Conservation (phyloP, 176 grass and related monocot species). For the Luzula sylvatica region DNA sequence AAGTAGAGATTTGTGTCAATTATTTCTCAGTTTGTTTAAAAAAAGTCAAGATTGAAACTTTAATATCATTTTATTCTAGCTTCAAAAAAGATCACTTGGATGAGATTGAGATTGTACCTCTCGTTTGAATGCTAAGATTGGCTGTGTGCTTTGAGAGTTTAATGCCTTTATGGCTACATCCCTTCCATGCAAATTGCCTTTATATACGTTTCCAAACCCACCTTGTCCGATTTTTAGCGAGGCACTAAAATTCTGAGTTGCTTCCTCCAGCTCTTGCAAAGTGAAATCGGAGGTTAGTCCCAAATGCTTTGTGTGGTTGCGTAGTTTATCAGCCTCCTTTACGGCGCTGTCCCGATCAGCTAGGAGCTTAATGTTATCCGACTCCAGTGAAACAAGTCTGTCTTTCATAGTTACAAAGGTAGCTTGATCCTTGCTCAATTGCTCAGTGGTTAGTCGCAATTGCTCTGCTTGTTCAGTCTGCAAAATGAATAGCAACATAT, state of each 20-base stretch:
- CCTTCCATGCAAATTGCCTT: slow-evolving; percentile 37
- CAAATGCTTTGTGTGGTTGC: slow-evolving; percentile 8
- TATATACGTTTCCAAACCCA: slow-evolving; percentile 53
- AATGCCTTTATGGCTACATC: slow-evolving; percentile 54
- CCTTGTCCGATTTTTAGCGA: slow-evolving; percentile 44
- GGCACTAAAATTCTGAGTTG: slow-evolving; percentile 46
- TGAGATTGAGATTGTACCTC: no score
- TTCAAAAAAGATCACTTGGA: slow-evolving; percentile 2
- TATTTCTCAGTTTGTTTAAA: neutral
- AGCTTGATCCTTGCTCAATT: no score
- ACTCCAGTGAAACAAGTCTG: no score
- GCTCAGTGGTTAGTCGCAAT: no score
- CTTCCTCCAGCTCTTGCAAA: slow-evolving; percentile 39
- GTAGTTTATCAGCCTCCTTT: slow-evolving; percentile 24
- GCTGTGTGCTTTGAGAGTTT: slow-evolving; percentile 39
- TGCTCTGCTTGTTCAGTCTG: no score
- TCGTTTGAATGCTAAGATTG: slow-evolving; percentile 31
- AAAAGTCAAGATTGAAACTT: neutral
- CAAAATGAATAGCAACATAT: no score
- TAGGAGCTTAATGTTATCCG: no score
- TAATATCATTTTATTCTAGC: neutral
- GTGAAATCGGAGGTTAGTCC: slow-evolving; percentile 41
- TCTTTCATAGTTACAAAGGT: no score
- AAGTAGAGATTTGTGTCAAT: no score
- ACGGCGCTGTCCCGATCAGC: slow-evolving; percentile 34